Evolutionary conservation across 257 asterid species (phyloP), one percentile per base, ranked within the genome.

Genomic region (Solanum tacnaense): DNA sequence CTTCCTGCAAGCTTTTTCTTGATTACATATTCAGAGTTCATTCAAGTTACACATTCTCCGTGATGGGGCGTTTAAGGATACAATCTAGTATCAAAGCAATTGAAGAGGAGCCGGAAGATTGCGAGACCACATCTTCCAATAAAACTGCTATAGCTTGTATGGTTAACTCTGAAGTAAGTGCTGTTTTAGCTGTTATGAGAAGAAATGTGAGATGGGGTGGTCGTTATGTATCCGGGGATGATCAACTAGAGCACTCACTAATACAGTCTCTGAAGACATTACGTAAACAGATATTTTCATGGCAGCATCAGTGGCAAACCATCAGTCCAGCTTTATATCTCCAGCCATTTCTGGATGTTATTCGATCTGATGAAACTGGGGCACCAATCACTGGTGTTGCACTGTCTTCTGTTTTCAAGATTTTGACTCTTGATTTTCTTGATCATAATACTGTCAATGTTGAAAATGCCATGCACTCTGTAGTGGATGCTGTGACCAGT

Each of bases 121-220:
- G 93, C 91, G 98, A 93, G 86, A 88, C 92, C 83, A 91, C 93
- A 85, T 90, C 96, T 88, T 89, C 95, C 67, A 89, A 88, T 90
- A 92, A 92, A 92, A 91, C 93, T 90, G 97, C 93, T 73, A 90
- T 97, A 89, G 95, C 96, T 85, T 93, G 98, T 86, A 92, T 95
- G 95, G 89, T 97, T 83, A 95, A 97, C 91, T 93, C 98, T 44
- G 98, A 97, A 93, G 91, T 97, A 89, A 94, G 98, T 88, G 98
- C 98, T 58, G 98, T 97, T 62, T 91, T 97, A 93, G 98, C 98
- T 1, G 96, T 97, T 87, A 97, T 97, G 98, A 97, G 98, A 92
- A 94, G 98, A 92, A 97, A 96, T 79, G 98, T 93, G 93, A 93
- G 99, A 88, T 96, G 98, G 99, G 98, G 98, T 86, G 98, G 98